Evolutionary conservation across 345 rosid species (phyloP).

Genomic region (Passiflora organensis): DNA sequence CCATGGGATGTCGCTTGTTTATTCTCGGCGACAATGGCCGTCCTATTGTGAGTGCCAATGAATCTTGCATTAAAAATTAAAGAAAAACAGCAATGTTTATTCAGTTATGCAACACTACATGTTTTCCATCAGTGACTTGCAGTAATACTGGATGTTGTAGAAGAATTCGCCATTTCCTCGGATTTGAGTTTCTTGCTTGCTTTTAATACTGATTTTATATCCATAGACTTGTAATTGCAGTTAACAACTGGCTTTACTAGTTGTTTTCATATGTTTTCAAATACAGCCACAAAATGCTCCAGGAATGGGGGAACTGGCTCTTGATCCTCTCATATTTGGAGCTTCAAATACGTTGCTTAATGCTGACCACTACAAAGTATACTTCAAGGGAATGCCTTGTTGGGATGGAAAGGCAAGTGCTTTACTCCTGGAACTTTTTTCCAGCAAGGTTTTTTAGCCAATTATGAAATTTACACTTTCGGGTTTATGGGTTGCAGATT

Average conservation of each 20-base stretch:
- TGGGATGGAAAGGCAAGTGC: conserved; percentile 61
- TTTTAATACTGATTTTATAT: neutral
- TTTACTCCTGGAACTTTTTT: conserved; percentile 1
- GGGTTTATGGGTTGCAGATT: conserved; percentile 33
- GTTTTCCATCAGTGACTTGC: neutral
- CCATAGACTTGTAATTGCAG: neutral
- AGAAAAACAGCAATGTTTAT: neutral
- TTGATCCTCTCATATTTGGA: conserved; percentile 76
- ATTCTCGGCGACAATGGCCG: conserved; percentile 63
- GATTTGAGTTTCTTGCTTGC: conserved; percentile 1
- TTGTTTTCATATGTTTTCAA: conserved; percentile 13
- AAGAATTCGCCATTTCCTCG: neutral
- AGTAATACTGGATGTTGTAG: neutral
- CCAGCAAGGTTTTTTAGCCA: neutral
- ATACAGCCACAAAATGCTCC: conserved; percentile 53
- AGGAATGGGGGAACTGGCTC: conserved; percentile 88
- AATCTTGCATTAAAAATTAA: conserved; percentile 1
- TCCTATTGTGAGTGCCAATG: conserved; percentile 59
- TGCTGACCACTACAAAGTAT: conserved; percentile 67
- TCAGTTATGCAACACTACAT: neutral
- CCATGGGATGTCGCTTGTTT: conserved; percentile 87
- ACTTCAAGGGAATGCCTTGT: conserved; percentile 76
- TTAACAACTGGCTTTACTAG: neutral
- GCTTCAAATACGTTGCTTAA: conserved; percentile 73
- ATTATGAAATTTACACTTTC: neutral